Evolutionary conservation across 2,329 filamentous ascomycete genomes (phyloP), one percentile per base, ranked within the genome.

Genomic region (Fusarium ramigenum): DNA sequence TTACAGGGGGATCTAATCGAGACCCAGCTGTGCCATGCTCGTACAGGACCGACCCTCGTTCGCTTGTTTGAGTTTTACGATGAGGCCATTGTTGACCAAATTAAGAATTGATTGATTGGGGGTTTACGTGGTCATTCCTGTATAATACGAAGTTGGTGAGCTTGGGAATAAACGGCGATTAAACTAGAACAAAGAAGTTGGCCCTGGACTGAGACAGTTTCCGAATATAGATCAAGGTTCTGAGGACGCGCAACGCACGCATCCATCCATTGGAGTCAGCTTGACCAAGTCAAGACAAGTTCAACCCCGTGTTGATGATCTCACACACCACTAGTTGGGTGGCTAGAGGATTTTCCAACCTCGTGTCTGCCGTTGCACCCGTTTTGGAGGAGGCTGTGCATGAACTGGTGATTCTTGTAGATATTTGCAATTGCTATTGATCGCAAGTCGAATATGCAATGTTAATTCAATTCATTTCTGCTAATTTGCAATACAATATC

Each of bases 211-310:
- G 46, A 66, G 57, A 50, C 47, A 39, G 42, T 42, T 73, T 67
- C 66, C 60, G 49, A 74, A 72, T 73, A 71, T 74, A 73, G 66
- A 71, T 42, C 62, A 53, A 60, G 18, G 43, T 36, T 42, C 19
- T 56, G 53, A 67, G 71, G 71, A 68, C 71, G 70, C 71, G 71
- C 30, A 52, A 50, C 47, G n/a, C 71, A 72, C 63, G 67, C 71
- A 54, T 72, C 61, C 70, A 58, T 72, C 53, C 66, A 65, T 25
- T 32, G 50, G 25, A 66, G 56, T 60, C 28, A 16, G n/a, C 34
- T 50, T 37, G 37, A 23, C 37, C 52, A 32, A 56, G 52, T 56
- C 36, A 40, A 59, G 37, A 42, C 63, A 67, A 25, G 43, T 49
- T 65, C 54, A 68, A 69, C 65, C 70, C 65, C 70, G 60, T 65